These are phyloP conservation scores for Colletotrichum chlorophyti DNA, from an alignment of 2,329 filamentous ascomycete species.

Conservation along the genomic window DNA sequence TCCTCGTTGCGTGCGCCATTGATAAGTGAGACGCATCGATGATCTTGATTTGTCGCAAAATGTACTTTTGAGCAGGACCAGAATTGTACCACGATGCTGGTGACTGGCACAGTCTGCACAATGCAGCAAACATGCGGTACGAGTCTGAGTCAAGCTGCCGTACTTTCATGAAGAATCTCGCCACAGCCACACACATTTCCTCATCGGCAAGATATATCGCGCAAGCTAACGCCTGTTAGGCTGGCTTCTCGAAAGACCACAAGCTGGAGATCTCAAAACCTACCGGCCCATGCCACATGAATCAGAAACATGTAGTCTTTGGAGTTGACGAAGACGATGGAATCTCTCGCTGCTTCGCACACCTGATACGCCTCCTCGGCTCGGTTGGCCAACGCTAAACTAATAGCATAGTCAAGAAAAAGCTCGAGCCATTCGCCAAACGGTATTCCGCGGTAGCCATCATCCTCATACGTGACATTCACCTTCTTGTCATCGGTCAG, in stretches of 20 bases:
- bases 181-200: constrained; percentile 73
- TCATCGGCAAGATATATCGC: constrained; percentile 83
- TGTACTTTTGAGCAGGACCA: constrained; percentile 86
- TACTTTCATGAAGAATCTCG: constrained; percentile 85
- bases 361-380: constrained; percentile 79
- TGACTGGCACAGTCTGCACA: constrained; percentile 79
- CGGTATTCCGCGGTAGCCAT: constrained; percentile 74
- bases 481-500: constrained; percentile 26
- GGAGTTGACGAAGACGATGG: constrained; percentile 81
- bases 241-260: not conserved
- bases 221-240: constrained; percentile 64
- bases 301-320: constrained; percentile 74
- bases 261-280: not conserved
- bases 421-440: constrained; percentile 89
- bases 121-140: constrained; percentile 80
- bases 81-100: constrained; percentile 79
- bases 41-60: constrained; percentile 88
- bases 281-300: constrained; percentile 78
- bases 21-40: constrained; percentile 70
- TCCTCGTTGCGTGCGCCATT: constrained; percentile 12
- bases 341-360: constrained; percentile 78
- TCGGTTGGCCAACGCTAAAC: constrained; percentile 72
- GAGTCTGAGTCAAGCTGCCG: constrained; percentile 81
- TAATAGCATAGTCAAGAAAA: constrained; percentile 86
- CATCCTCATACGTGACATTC: constrained; percentile 44